Conservation (phyloP, 1,284 basidiomycete species). For the Malassezia arunalokei region DNA sequence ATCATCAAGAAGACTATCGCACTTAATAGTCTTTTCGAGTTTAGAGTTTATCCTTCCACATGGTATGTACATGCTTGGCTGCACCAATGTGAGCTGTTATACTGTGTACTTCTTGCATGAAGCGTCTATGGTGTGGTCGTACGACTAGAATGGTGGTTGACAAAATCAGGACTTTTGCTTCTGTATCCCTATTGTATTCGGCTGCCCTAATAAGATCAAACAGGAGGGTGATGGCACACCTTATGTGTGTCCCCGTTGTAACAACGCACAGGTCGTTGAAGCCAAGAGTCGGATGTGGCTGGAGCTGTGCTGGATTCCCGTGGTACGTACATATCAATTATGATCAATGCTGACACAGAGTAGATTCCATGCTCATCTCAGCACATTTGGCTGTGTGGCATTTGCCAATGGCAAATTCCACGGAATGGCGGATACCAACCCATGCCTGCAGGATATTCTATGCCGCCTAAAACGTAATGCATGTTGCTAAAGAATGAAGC, state of each 20-base stretch:
- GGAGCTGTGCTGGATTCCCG: conserved; percentile 42
- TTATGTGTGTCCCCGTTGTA: conserved; percentile 40
- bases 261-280: conserved; percentile 41
- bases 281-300: conserved; percentile 40
- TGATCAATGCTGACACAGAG: not conserved
- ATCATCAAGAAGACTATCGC: too few species aligned
- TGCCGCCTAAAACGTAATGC: not conserved
- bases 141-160: not conserved
- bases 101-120: not conserved
- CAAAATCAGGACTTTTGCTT: conserved; percentile 28
- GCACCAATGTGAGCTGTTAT: not conserved
- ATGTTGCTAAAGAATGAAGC: too few species aligned
- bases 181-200: conserved; percentile 39
- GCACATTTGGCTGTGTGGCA: conserved; percentile 40
- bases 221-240: conserved; percentile 36
- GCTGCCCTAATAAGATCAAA: conserved; percentile 41
- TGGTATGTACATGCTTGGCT: too few species aligned
- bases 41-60: too few species aligned
- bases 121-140: too few species aligned
- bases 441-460: conserved; percentile 6
- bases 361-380: conserved; percentile 28
- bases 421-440: conserved; percentile 36
- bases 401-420: conserved; percentile 37
- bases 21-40: too few species aligned
- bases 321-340: conserved; percentile 14